These are phyloP conservation scores for Murraya koenigii DNA, from an alignment of 345 rosid genomes.

Conservation along the genomic window DNA sequence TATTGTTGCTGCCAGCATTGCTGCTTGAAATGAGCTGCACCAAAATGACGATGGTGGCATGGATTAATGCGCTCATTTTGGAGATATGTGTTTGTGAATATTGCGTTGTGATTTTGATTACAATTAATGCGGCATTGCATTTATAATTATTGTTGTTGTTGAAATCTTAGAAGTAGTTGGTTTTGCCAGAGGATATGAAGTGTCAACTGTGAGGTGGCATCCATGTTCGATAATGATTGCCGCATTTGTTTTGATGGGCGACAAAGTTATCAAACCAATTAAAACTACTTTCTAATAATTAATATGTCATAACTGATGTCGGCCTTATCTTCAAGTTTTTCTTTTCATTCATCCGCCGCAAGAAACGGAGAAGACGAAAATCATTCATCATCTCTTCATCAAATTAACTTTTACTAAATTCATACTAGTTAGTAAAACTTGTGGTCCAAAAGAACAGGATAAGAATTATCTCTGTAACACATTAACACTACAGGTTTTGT, in stretches of 20 bases:
- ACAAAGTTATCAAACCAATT: neutral
- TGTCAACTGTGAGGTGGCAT: slow-evolving; percentile 27
- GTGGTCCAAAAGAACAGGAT: no score
- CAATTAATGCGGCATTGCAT: neutral
- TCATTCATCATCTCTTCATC: neutral
- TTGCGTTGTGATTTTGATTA: neutral
- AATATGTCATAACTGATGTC: neutral
- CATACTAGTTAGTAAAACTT: no score
- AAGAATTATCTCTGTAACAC: no score
- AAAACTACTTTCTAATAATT: slow-evolving; percentile 1
- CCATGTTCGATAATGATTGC: slow-evolving; percentile 59
- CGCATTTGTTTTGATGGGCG: slow-evolving; percentile 32
- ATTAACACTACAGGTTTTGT: no score
- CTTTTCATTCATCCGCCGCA: neutral
- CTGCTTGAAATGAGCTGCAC: slow-evolving; percentile 20
- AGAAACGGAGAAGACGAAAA: neutral
- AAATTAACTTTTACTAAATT: neutral
- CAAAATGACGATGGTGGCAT: slow-evolving; percentile 2
- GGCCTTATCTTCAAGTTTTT: neutral
- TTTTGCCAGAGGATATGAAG: neutral
- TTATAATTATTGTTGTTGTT: neutral
- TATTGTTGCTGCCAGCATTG: neutral
- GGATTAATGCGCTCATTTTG: neutral
- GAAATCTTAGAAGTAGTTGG: neutral
- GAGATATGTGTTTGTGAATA: neutral